Base-by-base conservation (phyloP, 2,329 filamentous ascomycete genomes). In the Colletotrichum sp. region DNA sequence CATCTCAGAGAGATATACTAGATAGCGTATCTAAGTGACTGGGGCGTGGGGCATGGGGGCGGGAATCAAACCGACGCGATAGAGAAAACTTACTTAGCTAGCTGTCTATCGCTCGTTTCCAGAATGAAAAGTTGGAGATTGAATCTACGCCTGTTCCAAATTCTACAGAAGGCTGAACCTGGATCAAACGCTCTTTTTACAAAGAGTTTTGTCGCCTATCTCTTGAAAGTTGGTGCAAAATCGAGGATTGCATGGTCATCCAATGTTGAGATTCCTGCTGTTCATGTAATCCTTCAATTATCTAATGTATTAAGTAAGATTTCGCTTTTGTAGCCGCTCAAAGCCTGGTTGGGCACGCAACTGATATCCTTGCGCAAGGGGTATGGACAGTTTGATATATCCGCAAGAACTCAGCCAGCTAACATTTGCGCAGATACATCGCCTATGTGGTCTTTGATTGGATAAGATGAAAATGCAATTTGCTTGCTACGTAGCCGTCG, bases 221-320 rank as follows among this genome's bases (percentile, higher is more conserved):
- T n/a, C 39, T n/a, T 44, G 39, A n/a, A 44, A 6, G 0, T 4
- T 12, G 0, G 6, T n/a, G 39, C 9, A 3, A 44, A 44, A 6
- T 44, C 39, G 18, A 48, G 44, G n/a, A 8, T 22, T 48, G 10
- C 44, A 12, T 52, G n/a, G 10, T 12, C 44, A 22, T 2, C 5
- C 12, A 2, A 7, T 52, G 44, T 12, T 44, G 39, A n/a, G 39
- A 44, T 12, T n/a, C 1, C 44, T 13, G 4, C n/a, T 22, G 0
- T 22, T 22, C 5, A 52, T 8, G 10, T 13, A 52, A 13, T 52
- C n/a, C 3, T 22, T 5, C 1, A 22, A 22, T 13, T 12, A 1
- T 44, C 3, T 10, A 12, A n/a, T 12, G n/a, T 1, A 2, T 52
- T 4, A n/a, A 52, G n/a, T 52, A 52, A 3, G 1, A 3, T 22